Evolutionary conservation across 208 protist species (phyloP), one percentile per base, ranked within the genome.

Genomic region (Porcisia deanei): DNA sequence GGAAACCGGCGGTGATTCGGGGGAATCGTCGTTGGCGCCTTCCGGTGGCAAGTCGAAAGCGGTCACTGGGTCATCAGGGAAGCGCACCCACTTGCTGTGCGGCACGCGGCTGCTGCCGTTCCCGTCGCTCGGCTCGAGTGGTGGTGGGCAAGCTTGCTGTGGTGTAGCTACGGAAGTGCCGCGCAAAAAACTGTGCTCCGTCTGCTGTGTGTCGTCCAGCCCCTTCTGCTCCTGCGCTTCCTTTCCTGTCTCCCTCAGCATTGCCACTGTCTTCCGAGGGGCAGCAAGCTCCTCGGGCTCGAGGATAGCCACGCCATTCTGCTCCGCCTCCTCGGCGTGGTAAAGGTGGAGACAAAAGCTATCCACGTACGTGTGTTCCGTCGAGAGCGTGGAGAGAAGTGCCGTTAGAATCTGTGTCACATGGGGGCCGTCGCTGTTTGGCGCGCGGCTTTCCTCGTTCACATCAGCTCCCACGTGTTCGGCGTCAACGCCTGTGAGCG

Each of bases 281-380:
- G 22, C 69, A 3, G 14, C 55, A 53, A 47, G 45, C 43, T 10
- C 39, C 8, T 71, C 14, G 30, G 66, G 47, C 22, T 71, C 66
- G 43, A 41, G 54, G 22, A 71, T 57, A 16, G 68, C 49, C 16
- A 47, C 8, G 68, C 68, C 53, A 34, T 49, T 12, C 34, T 34
- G 76, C 41, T 30, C 49, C 53, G 49, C 49, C 72, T 86, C 75
- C 54, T 78, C 75, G 16, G 75, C 63, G 60, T 72, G 73, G 75
- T 88, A 88, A 49, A 77, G 45, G 53, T 88, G 85, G 57, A 88
- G 86, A 79, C 72, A 88, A 53, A 88, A 88, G 71, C 71, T 75
- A 54, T 88, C 84, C 30, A 86, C 72, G 49, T 87, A 86, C 30
- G 72, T 85, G 64, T 76, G 65, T 39, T 76, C 49, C 18, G 67